Evolutionary conservation across 1,284 basidiomycete genomes (phyloP), one percentile per base, ranked within the genome.

Genomic region (Cryptococcus depauperatus): DNA sequence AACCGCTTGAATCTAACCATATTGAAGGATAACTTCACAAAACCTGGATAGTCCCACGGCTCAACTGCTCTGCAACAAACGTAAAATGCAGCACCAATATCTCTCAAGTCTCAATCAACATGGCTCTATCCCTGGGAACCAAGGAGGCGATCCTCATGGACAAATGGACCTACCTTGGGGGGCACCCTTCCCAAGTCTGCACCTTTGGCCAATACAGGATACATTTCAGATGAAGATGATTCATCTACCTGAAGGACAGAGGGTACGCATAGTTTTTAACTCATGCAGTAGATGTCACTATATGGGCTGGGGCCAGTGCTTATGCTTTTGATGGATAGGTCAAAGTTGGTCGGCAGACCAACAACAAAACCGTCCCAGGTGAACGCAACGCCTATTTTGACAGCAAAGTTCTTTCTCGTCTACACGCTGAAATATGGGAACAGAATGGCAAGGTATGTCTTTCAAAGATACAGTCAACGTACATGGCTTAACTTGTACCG

Each of bases 391-490:
- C 91, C 14, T 98, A 85, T 74, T 97, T 98, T 66, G 93, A 98
- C 74, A 87, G 84, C 43, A 97, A 99, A 69, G 93, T 97, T 1
- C 78, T 99, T 52, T 90, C 85, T 58, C 76, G 93, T 51, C 87
- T 89, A 73, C 95, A 98, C 68, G 95, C 93, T 19, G 92, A 99
- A 74, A 87, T 99, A 9, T 99, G 93, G 93, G 85, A 88, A 71
- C 89, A 95, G 54, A 77, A 74, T 44, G 80, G 80, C 46, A 92
- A 91, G 79, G 89, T 88, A 38, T 37, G 75, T 44, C 26, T 13
- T 10, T 43, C 18, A 49, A 5, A 7, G 16, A n/a, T 4, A 28
- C 11, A 7, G 18, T 33, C 10, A 9, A 13, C 32, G 8, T 16
- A 22, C 14, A 4, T 35, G 23, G 9, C 2, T 9, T n/a, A 26